Evolutionary conservation across 2,329 filamentous ascomycete species (phyloP), one percentile per base, ranked within the genome.

Genomic region (Aspergillus pseudoterreus): DNA sequence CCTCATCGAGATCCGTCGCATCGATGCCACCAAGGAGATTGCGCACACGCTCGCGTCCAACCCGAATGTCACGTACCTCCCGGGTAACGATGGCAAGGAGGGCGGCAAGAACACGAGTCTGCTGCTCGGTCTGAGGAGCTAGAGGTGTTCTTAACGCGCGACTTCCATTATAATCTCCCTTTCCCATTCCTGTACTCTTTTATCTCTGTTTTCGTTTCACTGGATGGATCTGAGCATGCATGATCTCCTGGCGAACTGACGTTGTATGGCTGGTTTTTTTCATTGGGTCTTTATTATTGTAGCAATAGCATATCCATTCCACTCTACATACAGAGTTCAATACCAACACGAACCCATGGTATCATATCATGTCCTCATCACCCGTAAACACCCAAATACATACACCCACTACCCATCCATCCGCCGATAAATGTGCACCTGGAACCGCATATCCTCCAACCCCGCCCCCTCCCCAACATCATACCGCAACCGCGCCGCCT

Each of bases 1-100:
- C 41, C 79, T 99, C 65, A 88, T 99, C 61, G 85, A 94, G 83
- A 97, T 99, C 73, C 82, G 94, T 79, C 87, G 92, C 79, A 96
- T 99, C 67, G 94, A 99, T 79, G 95, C 94, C 12, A 92, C 90
- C 70, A 90, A 87, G 72, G 95, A 99, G 66, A 96, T 99, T 74
- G 94, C 94, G 9, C 84, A 91, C 75, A 92, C 92, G 60, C 76
- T 99, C 67, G 84, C 92, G 17, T 78, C 78, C 53, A 99, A 99
- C 76, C 92, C 94, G 54, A 97, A 99, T 65, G 92, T 99, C 49
- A 92, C 91, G 44, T 99, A 99, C 73, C 75, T 99, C 57, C 94
- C 94, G 3, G 84, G 89, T 62, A 87, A 88, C 35, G 73, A 73
- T 41, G 75, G 76, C 39, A 79, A 78, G 57, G 78, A 78, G 8